Evolutionary conservation across 306 rosid species (phyloP).

Genomic region (Dalbergia cultrata): DNA sequence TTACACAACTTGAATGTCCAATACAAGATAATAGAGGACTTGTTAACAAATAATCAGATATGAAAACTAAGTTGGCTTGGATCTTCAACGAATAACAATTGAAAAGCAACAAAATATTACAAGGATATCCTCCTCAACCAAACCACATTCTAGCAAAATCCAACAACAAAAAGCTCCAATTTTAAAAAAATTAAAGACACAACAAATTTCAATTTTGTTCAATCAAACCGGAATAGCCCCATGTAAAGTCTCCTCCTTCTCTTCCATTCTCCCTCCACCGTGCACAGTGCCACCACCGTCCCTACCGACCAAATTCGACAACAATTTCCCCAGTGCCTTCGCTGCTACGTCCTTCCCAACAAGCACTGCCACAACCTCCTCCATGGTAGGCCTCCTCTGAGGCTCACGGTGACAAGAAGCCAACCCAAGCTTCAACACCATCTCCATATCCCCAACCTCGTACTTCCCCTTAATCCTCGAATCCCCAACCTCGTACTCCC

Average conservation of each 20-base stretch:
- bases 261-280: background rate
- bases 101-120: slow-evolving; percentile 3
- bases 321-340: slow-evolving; percentile 55
- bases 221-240: slow-evolving; percentile 43
- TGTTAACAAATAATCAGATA: background rate
- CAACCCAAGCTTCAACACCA: slow-evolving; percentile 82
- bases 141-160: slow-evolving; percentile 18
- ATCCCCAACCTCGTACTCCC: too few relatives aligned
- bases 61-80: background rate
- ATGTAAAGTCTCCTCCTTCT: background rate
- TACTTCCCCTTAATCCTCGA: slow-evolving; percentile 59
- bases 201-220: slow-evolving; percentile 2
- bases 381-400: slow-evolving; percentile 75
- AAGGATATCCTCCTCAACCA: background rate
- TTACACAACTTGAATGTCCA: slow-evolving; percentile 14
- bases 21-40: background rate
- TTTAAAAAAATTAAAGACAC: too few relatives aligned
- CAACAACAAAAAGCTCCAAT: background rate
- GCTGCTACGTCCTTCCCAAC: slow-evolving; percentile 50
- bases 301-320: slow-evolving; percentile 57
- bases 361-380: slow-evolving; percentile 74
- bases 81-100: slow-evolving; percentile 31
- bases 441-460: slow-evolving; percentile 69
- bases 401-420: slow-evolving; percentile 94
- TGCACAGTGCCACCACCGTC: background rate